Conservation (phyloP, 2,329 filamentous ascomycete genomes). For the Cyphellophora europaea region DNA sequence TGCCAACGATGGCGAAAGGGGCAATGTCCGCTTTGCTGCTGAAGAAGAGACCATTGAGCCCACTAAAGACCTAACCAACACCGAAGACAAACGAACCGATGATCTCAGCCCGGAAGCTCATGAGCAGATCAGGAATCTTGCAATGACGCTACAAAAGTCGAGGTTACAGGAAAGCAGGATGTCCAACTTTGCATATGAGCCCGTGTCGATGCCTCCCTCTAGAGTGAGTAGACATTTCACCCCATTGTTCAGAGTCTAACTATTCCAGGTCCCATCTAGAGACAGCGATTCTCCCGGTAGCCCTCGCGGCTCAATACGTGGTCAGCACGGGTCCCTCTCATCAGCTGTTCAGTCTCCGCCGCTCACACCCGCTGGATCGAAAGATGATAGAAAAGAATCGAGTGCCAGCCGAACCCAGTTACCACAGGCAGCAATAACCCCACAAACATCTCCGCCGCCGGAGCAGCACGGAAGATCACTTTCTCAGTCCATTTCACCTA, state of each 20-base stretch:
- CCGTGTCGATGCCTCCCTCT: slow-evolving; percentile 67
- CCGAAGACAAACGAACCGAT: slow-evolving; percentile 16
- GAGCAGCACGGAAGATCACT: slow-evolving; percentile 23
- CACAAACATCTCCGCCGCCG: slow-evolving; percentile 45
- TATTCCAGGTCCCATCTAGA: slow-evolving; percentile 26
- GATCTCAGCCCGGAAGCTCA: slow-evolving; percentile 32
- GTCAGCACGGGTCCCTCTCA: slow-evolving; percentile 49
- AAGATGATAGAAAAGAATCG: slow-evolving; percentile 35
- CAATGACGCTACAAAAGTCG: slow-evolving; percentile 61
- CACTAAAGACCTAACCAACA: slow-evolving; percentile 7
- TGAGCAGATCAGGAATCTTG: slow-evolving; percentile 63
- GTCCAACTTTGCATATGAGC: slow-evolving; percentile 81
- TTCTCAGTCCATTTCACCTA: slow-evolving; percentile 22
- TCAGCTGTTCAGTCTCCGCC: slow-evolving; percentile 78
- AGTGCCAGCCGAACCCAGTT: slow-evolving; percentile 25
- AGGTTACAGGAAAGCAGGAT: slow-evolving; percentile 74
- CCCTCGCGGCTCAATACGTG: slow-evolving; percentile 36
- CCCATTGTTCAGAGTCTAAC: slow-evolving; percentile 3
- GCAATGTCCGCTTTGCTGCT: slow-evolving; percentile 62
- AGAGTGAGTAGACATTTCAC: slow-evolving; percentile 27
- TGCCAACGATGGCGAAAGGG: slow-evolving; percentile 22
- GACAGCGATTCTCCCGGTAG: slow-evolving; percentile 54
- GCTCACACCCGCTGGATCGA: slow-evolving; percentile 74
- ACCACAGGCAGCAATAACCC: slow-evolving; percentile 36
- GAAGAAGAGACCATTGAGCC: slow-evolving; percentile 61